These are phyloP conservation scores for Lachancea fermentati DNA, from an alignment of 805 yeast species.

Conservation along the genomic window DNA sequence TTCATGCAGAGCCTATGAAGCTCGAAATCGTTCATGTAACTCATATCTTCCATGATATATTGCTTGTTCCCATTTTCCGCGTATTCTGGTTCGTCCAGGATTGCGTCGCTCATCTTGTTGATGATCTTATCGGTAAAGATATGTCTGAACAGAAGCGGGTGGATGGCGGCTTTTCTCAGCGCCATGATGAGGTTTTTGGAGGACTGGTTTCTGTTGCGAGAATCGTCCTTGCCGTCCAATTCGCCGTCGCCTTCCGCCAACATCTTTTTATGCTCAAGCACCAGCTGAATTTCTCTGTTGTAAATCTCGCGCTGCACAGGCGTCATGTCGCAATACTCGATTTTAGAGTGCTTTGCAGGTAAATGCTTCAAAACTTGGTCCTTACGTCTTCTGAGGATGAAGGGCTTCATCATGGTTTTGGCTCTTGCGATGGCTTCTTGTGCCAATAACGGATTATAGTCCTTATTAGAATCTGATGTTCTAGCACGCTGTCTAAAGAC, in stretches of 20 bases:
- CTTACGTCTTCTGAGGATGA: constrained; percentile 86
- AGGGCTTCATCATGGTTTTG: constrained; percentile 97
- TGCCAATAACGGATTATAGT: constrained; percentile 75
- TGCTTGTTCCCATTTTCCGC: constrained; percentile 61
- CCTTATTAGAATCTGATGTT: constrained; percentile 48
- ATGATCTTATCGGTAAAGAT: constrained; percentile 52
- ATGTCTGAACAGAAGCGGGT: constrained; percentile 78
- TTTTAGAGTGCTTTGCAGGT: constrained; percentile 66
- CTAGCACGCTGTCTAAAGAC: constrained; percentile 85
- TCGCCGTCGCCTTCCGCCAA: constrained; percentile 22
- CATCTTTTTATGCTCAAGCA: constrained; percentile 33
- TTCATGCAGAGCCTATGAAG: constrained; percentile 65
- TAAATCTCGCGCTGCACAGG: constrained; percentile 54
- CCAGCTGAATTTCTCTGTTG: constrained; percentile 45
- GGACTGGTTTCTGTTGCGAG: constrained; percentile 33
- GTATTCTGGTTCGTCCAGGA: constrained; percentile 78
- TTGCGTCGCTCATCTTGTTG: constrained; percentile 64
- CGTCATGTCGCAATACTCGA: constrained; percentile 61
- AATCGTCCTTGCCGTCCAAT: constrained; percentile 18
- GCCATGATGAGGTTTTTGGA: constrained; percentile 75
- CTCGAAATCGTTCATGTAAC: constrained; percentile 89
- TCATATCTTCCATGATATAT: constrained; percentile 90
- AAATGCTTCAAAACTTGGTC: constrained; percentile 86
- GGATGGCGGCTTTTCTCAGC: constrained; percentile 86
- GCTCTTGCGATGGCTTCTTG: constrained; percentile 91